Conservation (phyloP, 441 rosid species). For the Gossypium gossypioides region DNA sequence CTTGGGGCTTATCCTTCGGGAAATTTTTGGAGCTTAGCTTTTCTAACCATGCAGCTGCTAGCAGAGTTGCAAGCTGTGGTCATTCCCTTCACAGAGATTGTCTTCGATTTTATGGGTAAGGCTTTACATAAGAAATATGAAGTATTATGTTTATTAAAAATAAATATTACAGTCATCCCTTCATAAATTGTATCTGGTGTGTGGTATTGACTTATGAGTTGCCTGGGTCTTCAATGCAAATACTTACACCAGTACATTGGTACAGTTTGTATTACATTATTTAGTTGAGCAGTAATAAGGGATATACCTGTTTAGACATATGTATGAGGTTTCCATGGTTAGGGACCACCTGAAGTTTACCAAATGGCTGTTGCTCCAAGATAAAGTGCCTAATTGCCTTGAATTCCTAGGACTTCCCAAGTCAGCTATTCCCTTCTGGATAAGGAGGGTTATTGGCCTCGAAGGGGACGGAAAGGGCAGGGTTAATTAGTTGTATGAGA, state of each 20-base stretch:
- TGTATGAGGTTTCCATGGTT: neutral
- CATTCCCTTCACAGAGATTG: constrained; percentile 85
- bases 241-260: neutral
- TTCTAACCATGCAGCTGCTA: constrained; percentile 79
- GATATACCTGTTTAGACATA: neutral
- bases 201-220: neutral
- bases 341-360: neutral
- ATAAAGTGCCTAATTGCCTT: neutral
- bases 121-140: constrained; percentile 7
- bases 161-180: neutral
- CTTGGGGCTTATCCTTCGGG: constrained; percentile 75
- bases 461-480: neutral
- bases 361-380: neutral
- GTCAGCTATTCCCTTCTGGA: neutral
- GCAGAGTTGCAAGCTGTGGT: constrained; percentile 76
- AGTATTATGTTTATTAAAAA: neutral
- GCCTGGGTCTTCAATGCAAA: constrained; percentile 2
- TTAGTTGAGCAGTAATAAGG: neutral
- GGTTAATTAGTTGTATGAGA: neutral
- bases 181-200: neutral
- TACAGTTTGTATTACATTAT: neutral
- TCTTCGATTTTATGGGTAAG: constrained; percentile 78
- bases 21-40: constrained; percentile 80
- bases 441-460: neutral
- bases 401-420: neutral